Evolutionary conservation across 2,329 filamentous ascomycete species (phyloP).

Genomic region (Apiospora saccharicola): DNA sequence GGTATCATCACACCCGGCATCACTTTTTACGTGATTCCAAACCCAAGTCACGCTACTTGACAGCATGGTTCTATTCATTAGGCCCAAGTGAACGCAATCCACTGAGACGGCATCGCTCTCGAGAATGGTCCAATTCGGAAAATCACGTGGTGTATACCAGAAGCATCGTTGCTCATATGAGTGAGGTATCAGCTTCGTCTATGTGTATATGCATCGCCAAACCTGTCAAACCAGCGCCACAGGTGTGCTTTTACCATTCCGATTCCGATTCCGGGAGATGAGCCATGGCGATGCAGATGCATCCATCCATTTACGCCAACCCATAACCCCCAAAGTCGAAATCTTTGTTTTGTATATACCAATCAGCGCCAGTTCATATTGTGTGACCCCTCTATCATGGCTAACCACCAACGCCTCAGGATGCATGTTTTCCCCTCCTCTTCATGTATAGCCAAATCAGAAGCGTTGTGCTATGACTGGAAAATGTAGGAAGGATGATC

Average conservation of each 20-base stretch:
- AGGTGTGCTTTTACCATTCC: constrained; percentile 12
- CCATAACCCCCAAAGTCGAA: constrained; percentile 19
- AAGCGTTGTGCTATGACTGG: constrained; percentile 3
- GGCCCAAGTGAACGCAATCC: background rate
- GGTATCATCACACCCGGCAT: background rate
- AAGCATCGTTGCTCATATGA: constrained; percentile 10
- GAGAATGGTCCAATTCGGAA: background rate
- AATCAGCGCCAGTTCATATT: constrained; percentile 11
- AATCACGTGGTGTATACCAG: constrained; percentile 7
- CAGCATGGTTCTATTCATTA: background rate
- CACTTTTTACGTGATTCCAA: background rate
- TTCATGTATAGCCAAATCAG: constrained; percentile 17
- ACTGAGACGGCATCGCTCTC: background rate
- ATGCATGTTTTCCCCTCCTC: constrained; percentile 20
- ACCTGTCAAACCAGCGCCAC: constrained; percentile 18
- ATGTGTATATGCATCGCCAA: constrained; percentile 22
- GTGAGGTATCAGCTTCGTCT: constrained; percentile 20
- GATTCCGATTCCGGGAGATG: background rate
- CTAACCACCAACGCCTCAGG: constrained; percentile 25
- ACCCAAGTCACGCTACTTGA: background rate
- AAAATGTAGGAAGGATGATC: background rate
- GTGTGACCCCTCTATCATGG: constrained; percentile 17
- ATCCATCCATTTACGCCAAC: constrained; percentile 4
- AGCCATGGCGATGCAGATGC: background rate
- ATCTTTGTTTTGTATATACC: constrained; percentile 10